Conservation (phyloP, 495 filamentous ascomycete genomes). For the Podospora bellae-mahoneyi region DNA sequence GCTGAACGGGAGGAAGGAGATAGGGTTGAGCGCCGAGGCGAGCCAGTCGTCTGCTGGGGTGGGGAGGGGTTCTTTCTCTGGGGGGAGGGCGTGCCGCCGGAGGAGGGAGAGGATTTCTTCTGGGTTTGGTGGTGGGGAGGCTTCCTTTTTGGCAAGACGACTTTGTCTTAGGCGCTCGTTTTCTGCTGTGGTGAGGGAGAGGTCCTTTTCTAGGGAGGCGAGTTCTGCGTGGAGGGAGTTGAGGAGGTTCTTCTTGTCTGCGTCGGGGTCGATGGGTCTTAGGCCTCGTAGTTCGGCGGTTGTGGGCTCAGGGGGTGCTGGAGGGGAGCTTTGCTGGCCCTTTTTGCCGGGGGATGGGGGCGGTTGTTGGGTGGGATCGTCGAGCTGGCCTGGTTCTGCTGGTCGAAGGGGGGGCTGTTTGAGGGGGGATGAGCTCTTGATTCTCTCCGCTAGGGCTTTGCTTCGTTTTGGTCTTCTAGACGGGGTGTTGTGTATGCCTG, state of each 20-base stretch:
- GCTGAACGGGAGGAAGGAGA: slow-evolving; percentile 50
- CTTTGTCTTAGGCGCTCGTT: slow-evolving; percentile 40
- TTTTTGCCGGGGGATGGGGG: slow-evolving; percentile 10
- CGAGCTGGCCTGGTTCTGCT: not conserved
- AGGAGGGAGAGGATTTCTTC: slow-evolving; percentile 39
- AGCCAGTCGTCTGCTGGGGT: slow-evolving; percentile 35
- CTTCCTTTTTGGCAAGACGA: slow-evolving; percentile 22
- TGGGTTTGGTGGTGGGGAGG: slow-evolving; percentile 27
- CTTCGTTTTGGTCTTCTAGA: slow-evolving; percentile 43
- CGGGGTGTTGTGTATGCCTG: slow-evolving; percentile 53
- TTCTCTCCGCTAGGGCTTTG: slow-evolving; percentile 36
- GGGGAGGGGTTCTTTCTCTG: slow-evolving; percentile 25
- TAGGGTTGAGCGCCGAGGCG: slow-evolving; percentile 42
- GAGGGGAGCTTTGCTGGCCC: not conserved
- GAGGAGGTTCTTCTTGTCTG: slow-evolving; percentile 38
- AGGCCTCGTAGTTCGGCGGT: slow-evolving; percentile 35
- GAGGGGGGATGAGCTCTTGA: slow-evolving; percentile 45
- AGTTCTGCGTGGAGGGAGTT: slow-evolving; percentile 40
- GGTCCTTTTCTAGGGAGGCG: slow-evolving; percentile 36
- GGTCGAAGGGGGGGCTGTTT: slow-evolving; percentile 35
- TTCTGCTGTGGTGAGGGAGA: slow-evolving; percentile 34
- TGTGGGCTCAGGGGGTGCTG: slow-evolving; percentile 9
- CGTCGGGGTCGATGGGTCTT: slow-evolving; percentile 35
- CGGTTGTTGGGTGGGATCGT: not conserved
- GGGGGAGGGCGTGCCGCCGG: slow-evolving; percentile 37